A percentile compares a stretch with the other conserved stretches of the same genome.
Evolutionary conservation across 139 green algal genomes (phyloP).

Genomic region (Pleodorina starrii): DNA sequence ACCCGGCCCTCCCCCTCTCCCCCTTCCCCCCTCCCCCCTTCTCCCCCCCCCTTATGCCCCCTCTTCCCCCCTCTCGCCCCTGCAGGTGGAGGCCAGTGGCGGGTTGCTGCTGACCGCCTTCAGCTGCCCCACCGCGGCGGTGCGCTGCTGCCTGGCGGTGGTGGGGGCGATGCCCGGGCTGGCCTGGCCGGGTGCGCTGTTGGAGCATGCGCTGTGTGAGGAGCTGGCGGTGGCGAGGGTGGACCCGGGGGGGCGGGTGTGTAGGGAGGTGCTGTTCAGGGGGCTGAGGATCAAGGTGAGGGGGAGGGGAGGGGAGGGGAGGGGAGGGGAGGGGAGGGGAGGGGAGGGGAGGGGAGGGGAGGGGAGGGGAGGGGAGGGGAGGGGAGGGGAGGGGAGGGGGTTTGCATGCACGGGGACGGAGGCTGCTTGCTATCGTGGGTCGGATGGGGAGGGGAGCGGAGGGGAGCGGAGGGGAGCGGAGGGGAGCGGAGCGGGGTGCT

Average conservation of each 20-base stretch:
- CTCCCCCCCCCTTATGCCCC: background rate
- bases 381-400: no score
- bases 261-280: conserved; percentile 3
- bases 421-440: no score
- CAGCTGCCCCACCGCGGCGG: background rate
- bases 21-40: background rate
- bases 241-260: background rate
- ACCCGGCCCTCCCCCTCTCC: background rate
- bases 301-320: background rate
- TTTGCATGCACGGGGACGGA: no score
- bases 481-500: no score
- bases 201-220: conserved; percentile 41
- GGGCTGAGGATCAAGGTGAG: conserved; percentile 24
- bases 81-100: conserved; percentile 25
- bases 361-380: background rate
- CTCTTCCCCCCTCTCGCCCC: background rate
- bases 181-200: conserved; percentile 8
- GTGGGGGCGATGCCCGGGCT: background rate
- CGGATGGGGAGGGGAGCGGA: no score
- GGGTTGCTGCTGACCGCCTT: conserved; percentile 25
- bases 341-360: background rate
- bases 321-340: background rate
- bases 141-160: background rate
- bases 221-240: conserved; percentile 24
- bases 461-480: no score